A percentile compares a stretch with the other conserved stretches of the same genome.
These are phyloP conservation scores for Dactylella cylindrospora DNA, from an alignment of 2,329 filamentous ascomycete species.

Conservation along the genomic window DNA sequence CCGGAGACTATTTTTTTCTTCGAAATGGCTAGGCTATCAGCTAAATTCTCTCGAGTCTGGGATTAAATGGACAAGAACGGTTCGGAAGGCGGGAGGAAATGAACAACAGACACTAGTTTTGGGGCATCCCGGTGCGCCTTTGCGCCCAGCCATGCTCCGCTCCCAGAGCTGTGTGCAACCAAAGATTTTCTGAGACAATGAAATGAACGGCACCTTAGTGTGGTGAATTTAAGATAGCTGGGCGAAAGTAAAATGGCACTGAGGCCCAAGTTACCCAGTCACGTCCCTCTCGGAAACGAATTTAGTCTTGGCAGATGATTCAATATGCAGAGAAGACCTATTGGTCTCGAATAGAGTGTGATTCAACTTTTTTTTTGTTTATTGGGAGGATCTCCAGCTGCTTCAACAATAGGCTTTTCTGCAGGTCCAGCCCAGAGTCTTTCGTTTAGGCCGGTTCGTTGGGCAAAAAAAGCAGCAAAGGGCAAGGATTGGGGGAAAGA, in stretches of 20 bases:
- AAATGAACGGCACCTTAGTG: slow-evolving; percentile 26
- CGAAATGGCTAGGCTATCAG: no score
- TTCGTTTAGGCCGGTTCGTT: slow-evolving; percentile 31
- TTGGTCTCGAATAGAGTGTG: slow-evolving; percentile 22
- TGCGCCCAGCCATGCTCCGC: slow-evolving; percentile 1
- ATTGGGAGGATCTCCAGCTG: slow-evolving; percentile 2
- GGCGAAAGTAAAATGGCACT: no score
- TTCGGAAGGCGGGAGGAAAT: slow-evolving; percentile 29
- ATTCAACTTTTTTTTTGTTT: no score
- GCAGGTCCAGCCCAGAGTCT: background rate
- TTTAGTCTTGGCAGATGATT: slow-evolving; percentile 28
- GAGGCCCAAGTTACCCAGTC: slow-evolving; percentile 20
- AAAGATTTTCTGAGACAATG: slow-evolving; percentile 18
- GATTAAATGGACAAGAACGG: no score
- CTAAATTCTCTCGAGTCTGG: no score
- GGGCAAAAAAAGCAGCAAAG: slow-evolving; percentile 29
- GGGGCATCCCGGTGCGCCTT: slow-evolving; percentile 6
- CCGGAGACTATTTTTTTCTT: no score
- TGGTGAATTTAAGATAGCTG: no score
- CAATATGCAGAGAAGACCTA: background rate
- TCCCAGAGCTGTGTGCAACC: slow-evolving; percentile 4
- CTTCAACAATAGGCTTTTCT: slow-evolving; percentile 9
- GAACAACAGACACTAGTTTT: slow-evolving; percentile 9
- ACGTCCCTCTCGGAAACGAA: slow-evolving; percentile 21
- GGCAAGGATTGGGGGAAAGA: slow-evolving; percentile 22